phyloP scores from a whole-genome alignment of 306 rosid species.

The Astragalus membranaceus region DNA sequence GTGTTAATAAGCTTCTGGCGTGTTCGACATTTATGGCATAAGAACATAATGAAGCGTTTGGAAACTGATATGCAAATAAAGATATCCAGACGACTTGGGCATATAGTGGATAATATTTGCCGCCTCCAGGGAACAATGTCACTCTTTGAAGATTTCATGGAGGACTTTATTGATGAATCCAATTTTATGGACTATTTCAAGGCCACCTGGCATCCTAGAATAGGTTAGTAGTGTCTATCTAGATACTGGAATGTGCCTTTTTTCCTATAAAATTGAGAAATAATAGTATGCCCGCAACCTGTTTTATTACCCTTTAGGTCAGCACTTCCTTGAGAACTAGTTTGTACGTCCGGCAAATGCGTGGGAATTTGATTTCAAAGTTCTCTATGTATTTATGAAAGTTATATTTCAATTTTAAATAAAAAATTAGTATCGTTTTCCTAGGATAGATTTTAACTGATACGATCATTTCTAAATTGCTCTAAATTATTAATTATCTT shows the following conservation, averaged over 20 bases:
- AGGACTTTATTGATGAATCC: constrained; percentile 63
- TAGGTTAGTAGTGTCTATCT: constrained; percentile 47
- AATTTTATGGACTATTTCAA: constrained; percentile 77
- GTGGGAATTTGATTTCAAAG: not conserved
- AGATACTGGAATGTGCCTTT: constrained; percentile 5
- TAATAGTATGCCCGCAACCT: not conserved
- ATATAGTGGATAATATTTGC: constrained; percentile 55
- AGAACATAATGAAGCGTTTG: constrained; percentile 51
- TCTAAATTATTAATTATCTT: not conserved
- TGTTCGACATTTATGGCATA: constrained; percentile 81
- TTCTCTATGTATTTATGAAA: not conserved
- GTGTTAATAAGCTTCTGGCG: constrained; percentile 77
- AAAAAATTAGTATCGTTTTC: not conserved
- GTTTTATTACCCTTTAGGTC: not conserved
- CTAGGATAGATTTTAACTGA: not conserved
- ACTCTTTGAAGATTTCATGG: constrained; percentile 64
- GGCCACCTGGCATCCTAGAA: constrained; percentile 82
- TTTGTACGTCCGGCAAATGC: not conserved
- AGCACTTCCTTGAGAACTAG: not conserved
- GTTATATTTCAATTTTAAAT: not conserved
- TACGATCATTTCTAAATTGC: not conserved
- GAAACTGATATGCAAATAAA: constrained; percentile 54
- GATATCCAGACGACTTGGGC: constrained; percentile 54
- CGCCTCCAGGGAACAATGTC: constrained; percentile 36
- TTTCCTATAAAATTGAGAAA: not conserved